A percentile compares a stretch with the other conserved stretches of the same genome.
These are phyloP conservation scores for Rhodotorula sp. DNA, from an alignment of 1,284 basidiomycete genomes.

Conservation along the genomic window DNA sequence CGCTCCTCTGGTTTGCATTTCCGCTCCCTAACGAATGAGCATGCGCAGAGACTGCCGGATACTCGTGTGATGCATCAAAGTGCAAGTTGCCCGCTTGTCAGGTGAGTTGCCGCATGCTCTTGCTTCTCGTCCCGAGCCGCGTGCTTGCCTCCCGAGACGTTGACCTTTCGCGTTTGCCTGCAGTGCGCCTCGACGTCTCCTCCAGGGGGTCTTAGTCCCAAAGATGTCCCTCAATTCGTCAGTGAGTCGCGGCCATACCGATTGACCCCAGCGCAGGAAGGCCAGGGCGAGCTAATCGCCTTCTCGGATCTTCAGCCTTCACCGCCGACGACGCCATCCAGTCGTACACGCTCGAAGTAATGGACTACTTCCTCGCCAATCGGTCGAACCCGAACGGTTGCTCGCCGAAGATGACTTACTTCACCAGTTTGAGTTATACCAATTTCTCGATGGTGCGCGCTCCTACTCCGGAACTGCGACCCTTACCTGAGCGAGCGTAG, in stretches of 20 bases:
- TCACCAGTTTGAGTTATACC: slow-evolving; percentile 63
- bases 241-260: slow-evolving; percentile 23
- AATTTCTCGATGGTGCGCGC: slow-evolving; percentile 44
- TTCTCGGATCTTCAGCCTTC: slow-evolving; percentile 12
- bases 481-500: too few relatives aligned
- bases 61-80: slow-evolving; percentile 64
- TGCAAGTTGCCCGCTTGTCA: slow-evolving; percentile 69
- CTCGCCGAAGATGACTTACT: slow-evolving; percentile 69
- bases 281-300: background rate
- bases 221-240: slow-evolving; percentile 68
- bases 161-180: too few relatives aligned
- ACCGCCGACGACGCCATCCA: slow-evolving; percentile 60
- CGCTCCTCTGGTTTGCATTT: background rate
- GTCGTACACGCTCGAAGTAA: slow-evolving; percentile 52
- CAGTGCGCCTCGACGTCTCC: slow-evolving; percentile 67
- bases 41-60: slow-evolving; percentile 53
- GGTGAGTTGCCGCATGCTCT: slow-evolving; percentile 31
- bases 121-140: too few relatives aligned
- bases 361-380: slow-evolving; percentile 66
- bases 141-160: background rate
- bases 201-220: slow-evolving; percentile 65
- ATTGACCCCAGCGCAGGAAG: too few relatives aligned
- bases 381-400: slow-evolving; percentile 83
- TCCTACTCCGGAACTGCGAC: too few relatives aligned
- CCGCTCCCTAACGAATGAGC: background rate